Evolutionary conservation across 352 stramenopile genomes (phyloP), one percentile per base, ranked within the genome.

Genomic region (Phytopythium vexans): DNA sequence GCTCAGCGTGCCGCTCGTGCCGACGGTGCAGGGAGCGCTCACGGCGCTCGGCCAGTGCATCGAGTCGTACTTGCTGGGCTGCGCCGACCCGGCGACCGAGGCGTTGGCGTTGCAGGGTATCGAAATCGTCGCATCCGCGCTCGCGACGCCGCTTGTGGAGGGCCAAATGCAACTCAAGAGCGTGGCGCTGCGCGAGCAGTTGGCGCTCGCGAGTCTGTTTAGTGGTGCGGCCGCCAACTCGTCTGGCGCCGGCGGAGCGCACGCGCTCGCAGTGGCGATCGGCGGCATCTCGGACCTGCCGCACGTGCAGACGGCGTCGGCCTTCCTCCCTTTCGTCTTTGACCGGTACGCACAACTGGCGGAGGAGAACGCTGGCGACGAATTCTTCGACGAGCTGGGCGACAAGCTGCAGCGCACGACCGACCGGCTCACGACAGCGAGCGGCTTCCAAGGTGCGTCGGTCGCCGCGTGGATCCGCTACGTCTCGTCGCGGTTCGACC

Each of bases 291-390:
- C 77, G 16, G 80, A 88, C 49, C 54, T 88, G 3, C 80, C 80
- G 9, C 75, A 91, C 56, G 48, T 65, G 8, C 80, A 91, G 16
- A 64, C 89, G 1, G 67, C 69, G 3, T 70, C 80, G 5, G 70
- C 69, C 8, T 86, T 91, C 49, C 43, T 89, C 16, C 80, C 80
- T 3, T 82, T 86, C 43, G 77, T 91, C n/a, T 75, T 91, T 32
- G 71, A 87, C 37, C 62, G 64, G 12, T 91, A 89, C 56, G 49
- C 61, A 1, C 53, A 70, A 32, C 52, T 91, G 31, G 61, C 66
- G 5, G 58, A 54, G 6, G 80, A 91, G 38, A 91, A 91, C 47
- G 65, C 67, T 27, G 80, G 77, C 39, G 80, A 91, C 43, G 64
- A 69, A 12, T 84, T 86, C 60, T 91, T 91, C 37, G 75, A 86